Percentiles rank a stretch among this genome's conserved stretches.
These are phyloP conservation scores for Neoscytalidium dimidiatum DNA, from an alignment of 2,329 filamentous ascomycete species.

Conservation along the genomic window DNA sequence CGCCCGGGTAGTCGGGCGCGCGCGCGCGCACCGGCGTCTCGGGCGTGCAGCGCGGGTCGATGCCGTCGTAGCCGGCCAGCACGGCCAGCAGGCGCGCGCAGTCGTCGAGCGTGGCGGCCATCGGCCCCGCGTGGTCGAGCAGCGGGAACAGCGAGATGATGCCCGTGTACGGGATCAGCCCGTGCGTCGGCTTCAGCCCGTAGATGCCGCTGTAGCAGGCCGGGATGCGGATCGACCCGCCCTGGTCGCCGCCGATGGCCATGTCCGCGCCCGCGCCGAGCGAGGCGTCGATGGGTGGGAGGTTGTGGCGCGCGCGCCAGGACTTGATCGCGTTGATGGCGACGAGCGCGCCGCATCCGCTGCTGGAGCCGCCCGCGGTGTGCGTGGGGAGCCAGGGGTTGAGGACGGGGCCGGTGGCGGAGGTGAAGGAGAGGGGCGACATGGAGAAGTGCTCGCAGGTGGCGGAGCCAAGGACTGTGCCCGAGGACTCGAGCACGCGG, in stretches of 20 bases:
- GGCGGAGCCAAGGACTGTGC: conserved; percentile 45
- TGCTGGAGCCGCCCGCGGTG: conserved; percentile 38
- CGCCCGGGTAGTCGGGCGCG: conserved; percentile 38
- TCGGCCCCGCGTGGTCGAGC: conserved; percentile 50
- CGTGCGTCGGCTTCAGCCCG: conserved; percentile 76
- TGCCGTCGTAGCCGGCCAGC: conserved; percentile 48
- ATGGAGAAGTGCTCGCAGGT: conserved; percentile 53
- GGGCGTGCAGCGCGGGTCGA: conserved; percentile 46
- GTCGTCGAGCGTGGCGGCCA: conserved; percentile 44
- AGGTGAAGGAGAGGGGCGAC: conserved; percentile 45
- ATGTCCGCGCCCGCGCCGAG: conserved; percentile 38
- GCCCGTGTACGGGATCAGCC: conserved; percentile 49
- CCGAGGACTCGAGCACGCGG: conserved; percentile 46
- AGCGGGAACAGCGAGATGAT: conserved; percentile 43
- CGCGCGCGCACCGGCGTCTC: conserved; percentile 39
- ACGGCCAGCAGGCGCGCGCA: conserved; percentile 42
- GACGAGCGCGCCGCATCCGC: conserved; percentile 36
- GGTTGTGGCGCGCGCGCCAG: conserved; percentile 27
- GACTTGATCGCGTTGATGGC: conserved; percentile 31
- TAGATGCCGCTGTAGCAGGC: conserved; percentile 76
- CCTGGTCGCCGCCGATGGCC: conserved; percentile 64
- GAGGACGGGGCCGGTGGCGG: conserved; percentile 49
- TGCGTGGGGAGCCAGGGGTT: conserved; percentile 39
- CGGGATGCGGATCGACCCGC: conserved; percentile 74
- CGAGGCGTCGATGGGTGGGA: conserved; percentile 22